A percentile compares a stretch with the other conserved stretches of the same genome.
Evolutionary conservation across 2,329 filamentous ascomycete species (phyloP).

Genomic region (Diaporthe citrichinensis): DNA sequence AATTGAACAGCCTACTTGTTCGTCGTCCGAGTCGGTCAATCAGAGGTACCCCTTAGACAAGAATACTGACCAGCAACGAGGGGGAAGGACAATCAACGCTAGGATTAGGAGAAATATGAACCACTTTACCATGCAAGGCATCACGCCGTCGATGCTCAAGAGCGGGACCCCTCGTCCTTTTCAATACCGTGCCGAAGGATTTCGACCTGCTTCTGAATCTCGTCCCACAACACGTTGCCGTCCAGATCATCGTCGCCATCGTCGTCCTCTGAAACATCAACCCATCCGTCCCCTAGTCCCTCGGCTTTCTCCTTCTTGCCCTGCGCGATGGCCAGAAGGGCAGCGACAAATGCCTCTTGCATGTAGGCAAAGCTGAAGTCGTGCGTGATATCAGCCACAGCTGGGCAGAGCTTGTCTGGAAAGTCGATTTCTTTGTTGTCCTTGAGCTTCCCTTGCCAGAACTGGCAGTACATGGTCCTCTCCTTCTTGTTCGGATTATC

Average conservation of each 20-base stretch:
- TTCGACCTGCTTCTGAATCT: constrained; percentile 74
- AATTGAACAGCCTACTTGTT: background rate
- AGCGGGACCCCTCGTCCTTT: constrained; percentile 45
- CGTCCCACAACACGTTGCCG: constrained; percentile 69
- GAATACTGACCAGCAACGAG: background rate
- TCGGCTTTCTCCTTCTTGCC: constrained; percentile 39
- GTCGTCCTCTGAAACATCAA: constrained; percentile 49
- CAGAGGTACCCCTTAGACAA: background rate
- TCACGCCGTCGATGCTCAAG: background rate
- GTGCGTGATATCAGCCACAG: constrained; percentile 73
- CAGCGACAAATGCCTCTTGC: constrained; percentile 78
- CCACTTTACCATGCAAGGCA: background rate
- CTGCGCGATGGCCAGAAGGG: constrained; percentile 70
- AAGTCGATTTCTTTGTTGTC: constrained; percentile 72
- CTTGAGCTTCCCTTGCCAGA: constrained; percentile 71
- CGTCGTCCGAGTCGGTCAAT: background rate
- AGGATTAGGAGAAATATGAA: background rate
- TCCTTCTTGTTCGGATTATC: constrained; percentile 68
- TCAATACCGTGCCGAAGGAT: constrained; percentile 73
- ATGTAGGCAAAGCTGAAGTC: constrained; percentile 80
- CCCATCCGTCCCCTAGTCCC: constrained; percentile 54
- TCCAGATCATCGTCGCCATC: constrained; percentile 60
- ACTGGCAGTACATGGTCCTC: constrained; percentile 71
- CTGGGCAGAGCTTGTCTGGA: constrained; percentile 68
- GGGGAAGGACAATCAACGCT: background rate